phyloP scores from a whole-genome alignment of 2,329 filamentous ascomycete species.

The Colletotrichum tropicale region DNA sequence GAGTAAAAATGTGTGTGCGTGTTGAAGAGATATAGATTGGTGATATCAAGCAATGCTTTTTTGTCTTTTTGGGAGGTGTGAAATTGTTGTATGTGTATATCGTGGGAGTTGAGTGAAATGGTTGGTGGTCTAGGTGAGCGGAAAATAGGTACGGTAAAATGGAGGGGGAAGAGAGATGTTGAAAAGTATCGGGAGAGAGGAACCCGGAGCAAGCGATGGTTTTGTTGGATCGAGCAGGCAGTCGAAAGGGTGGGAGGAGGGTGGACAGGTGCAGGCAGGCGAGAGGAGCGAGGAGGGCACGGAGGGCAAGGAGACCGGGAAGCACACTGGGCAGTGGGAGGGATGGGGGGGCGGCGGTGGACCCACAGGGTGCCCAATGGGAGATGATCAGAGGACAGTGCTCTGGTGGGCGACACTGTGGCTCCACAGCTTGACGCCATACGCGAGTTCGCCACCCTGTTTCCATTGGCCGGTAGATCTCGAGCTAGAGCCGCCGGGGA shows the following conservation, averaged over 20 bases:
- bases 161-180: slow-evolving; percentile 14
- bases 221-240: slow-evolving; percentile 21
- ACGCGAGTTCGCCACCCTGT: slow-evolving; percentile 15
- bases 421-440: slow-evolving; percentile 21
- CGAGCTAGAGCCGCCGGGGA: background rate
- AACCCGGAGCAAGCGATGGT: slow-evolving; percentile 21
- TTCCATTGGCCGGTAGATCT: slow-evolving; percentile 17
- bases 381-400: slow-evolving; percentile 13
- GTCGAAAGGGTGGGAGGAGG: slow-evolving; percentile 4
- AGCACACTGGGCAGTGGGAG: background rate
- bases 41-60: background rate
- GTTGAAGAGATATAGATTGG: background rate
- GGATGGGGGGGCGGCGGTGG: slow-evolving; percentile 1
- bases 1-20: background rate
- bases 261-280: slow-evolving; percentile 10
- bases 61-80: background rate
- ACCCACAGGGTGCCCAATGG: slow-evolving; percentile 16
- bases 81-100: background rate
- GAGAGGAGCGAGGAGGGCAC: slow-evolving; percentile 18
- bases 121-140: background rate
- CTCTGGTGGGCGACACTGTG: background rate
- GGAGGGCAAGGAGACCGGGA: slow-evolving; percentile 13
- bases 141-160: slow-evolving; percentile 3
- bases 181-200: slow-evolving; percentile 16
- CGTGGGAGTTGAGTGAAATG: background rate